A percentile compares a stretch with the other conserved stretches of the same genome.
Evolutionary conservation across 140 eudicot species (phyloP).

Genomic region (Ambrosia hybrid): DNA sequence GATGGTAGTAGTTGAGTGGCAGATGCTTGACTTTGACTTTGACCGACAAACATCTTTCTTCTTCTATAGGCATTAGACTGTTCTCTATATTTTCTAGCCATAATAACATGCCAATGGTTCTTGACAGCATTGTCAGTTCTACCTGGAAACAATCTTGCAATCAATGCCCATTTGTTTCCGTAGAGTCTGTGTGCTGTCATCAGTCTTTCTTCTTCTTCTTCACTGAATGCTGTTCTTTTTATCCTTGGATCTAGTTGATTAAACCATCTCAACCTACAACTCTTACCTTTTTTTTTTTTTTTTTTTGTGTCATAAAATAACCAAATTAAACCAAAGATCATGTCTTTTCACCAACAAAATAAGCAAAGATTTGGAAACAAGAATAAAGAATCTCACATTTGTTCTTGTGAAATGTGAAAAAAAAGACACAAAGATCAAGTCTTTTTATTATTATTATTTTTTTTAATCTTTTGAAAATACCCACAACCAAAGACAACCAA

Average conservation of each 20-base stretch:
- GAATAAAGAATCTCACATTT: too few relatives aligned
- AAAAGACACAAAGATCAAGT: too few relatives aligned
- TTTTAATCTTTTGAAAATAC: background rate
- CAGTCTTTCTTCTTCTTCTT: constrained; percentile 89
- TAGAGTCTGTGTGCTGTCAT: constrained; percentile 89
- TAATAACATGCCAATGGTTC: constrained; percentile 98
- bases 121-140: constrained; percentile 96
- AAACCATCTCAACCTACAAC: constrained; percentile 95
- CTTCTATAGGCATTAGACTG: constrained; percentile 75
- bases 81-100: constrained; percentile 92
- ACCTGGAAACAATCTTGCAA: constrained; percentile 89
- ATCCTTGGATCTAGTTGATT: constrained; percentile 97
- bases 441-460: too few relatives aligned
- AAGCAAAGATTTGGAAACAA: too few relatives aligned
- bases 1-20: constrained; percentile 22
- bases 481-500: constrained; percentile 3
- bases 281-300: constrained; percentile 78
- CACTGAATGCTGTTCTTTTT: constrained; percentile 78
- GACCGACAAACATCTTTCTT: constrained; percentile 40
- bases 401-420: too few relatives aligned
- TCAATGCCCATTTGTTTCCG: constrained; percentile 95
- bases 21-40: constrained; percentile 31
- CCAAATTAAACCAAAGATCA: constrained; percentile 5
- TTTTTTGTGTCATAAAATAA: constrained; percentile 12
- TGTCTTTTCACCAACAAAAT: constrained; percentile 6